Evolutionary conservation across 192 early-diverging fungal genomes (phyloP), one percentile per base, ranked within the genome.

Genomic region (Coemansia sp.): DNA sequence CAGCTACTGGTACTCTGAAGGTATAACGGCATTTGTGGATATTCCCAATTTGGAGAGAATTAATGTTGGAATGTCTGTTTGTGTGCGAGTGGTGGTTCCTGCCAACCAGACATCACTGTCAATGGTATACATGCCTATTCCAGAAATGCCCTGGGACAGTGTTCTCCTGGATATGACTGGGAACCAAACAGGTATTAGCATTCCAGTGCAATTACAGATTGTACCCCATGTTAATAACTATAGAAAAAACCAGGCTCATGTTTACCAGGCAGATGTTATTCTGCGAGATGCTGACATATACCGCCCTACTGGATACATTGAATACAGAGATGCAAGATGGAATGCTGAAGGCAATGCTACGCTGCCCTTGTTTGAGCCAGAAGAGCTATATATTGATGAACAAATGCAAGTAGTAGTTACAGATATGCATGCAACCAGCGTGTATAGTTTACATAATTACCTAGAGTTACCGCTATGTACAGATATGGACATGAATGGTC

Each of bases 381-480:
- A 38, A 35, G 27, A 58, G 0, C 2, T 58, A 0, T 29, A 24
- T 58, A 58, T 58, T 29, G 17, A 22, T 23, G 49, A 51, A 35
- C 17, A 29, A 10, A 17, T 29, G 27, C 29, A 32, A 38, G 29
- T 58, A 0, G 29, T 29, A 19, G 29, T 58, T 39, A 32, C 29
- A 9, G 57, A 58, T 29, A 19, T 3, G 1, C 23, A 21, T 17
- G 24, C 41, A 0, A 10, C 15, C 0, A 64, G 61, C 25, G 29
- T 39, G 1, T 72, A 72, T 47, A 65, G 58, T 35, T 25, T 64
- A 21, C 17, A 3, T 2, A 63, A 38, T 7, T 74, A 85, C 50
- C 38, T 83, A 9, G 56, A 73, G 7, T 61, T 83, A 10, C 84
- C 84, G 7, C 45, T 78, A 17, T 85, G 84, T 38, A 75, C 52